Conservation (phyloP, 495 filamentous ascomycete species). For the Aspergillus steynii region DNA sequence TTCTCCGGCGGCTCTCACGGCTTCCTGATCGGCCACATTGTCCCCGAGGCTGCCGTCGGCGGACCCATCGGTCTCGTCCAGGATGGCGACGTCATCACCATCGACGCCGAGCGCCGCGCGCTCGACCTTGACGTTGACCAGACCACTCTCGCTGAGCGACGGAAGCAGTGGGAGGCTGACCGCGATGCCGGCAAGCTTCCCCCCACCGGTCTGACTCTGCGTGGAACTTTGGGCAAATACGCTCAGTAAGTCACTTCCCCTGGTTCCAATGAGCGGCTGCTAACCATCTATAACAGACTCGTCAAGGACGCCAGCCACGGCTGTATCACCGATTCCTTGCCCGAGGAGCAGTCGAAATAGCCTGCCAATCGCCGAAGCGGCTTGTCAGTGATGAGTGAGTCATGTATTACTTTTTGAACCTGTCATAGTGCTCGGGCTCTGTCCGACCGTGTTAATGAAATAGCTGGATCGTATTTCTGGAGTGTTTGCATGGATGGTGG, state of each 20-base stretch:
- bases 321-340: conserved; percentile 44
- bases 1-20: conserved; percentile 53
- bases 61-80: conserved; percentile 57
- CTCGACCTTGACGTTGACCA: conserved; percentile 53
- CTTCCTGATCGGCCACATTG: conserved; percentile 56
- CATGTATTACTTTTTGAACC: too few species aligned
- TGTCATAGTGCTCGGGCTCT: too few species aligned
- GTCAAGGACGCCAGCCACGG: conserved; percentile 72
- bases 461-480: too few species aligned
- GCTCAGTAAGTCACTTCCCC: conserved; percentile 41
- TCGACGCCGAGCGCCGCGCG: conserved; percentile 52
- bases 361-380: too few species aligned
- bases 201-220: conserved; percentile 48
- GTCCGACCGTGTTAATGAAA: too few species aligned
- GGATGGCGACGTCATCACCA: conserved; percentile 57
- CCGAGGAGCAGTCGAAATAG: too few species aligned
- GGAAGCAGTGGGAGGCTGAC: conserved; percentile 57
- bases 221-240: conserved; percentile 92
- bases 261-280: neutral
- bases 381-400: too few species aligned
- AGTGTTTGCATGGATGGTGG: too few species aligned
- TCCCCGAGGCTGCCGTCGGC: conserved; percentile 58
- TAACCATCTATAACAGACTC: conserved; percentile 19
- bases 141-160: conserved; percentile 63
- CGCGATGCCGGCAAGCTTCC: conserved; percentile 37